Base-by-base conservation (phyloP, 179 eudicot species). In the Spergularia azorica region DNA sequence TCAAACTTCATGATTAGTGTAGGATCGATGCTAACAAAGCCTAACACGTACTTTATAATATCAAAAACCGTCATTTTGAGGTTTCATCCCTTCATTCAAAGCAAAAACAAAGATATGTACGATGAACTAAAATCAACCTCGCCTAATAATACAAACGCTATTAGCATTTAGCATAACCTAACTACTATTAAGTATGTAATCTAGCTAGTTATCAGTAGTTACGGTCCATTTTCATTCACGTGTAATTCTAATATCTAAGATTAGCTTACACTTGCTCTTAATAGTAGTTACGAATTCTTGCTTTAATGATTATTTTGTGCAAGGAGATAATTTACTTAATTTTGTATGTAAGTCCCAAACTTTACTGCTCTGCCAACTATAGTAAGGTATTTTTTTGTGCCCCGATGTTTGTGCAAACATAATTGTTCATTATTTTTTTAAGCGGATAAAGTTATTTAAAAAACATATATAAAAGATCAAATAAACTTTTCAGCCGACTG, bases 161-260 rank as follows among this genome's bases (percentile, higher is more conserved):
- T 63, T 32, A 63, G 67, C 67, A 26, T 26, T 26, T 26, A 26
- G 32, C 32, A 26, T 63, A 9, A 63, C 67, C 41, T 63, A 26
- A 63, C 39, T 32, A 60, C 14, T 12, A 21, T 36, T 14, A 14
- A 14, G 15, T 14, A 54, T 10, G n/a, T 26, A 63, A 63, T 63
- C 13, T 26, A 63, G 67, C 36, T 17, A 60, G 1, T 0, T 17
- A 60, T 9, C 18, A 60, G 63, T 26, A 26, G 32, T 76, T 46
- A 72, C 63, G 81, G 81, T 54, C 77, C 70, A 73, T 48, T 48
- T 73, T 79, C 46, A 48, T 79, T 74, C 82, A 73, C 70, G 78
- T 79, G 82, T 70, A 72, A 55, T 9, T 18, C n/a, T 63, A n/a
- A 56, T 71, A 48, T 48, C 26, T 78, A 72, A 21, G 65, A 79